phyloP scores from a whole-genome alignment of 306 rosid species.

The Inga leiocalycina region DNA sequence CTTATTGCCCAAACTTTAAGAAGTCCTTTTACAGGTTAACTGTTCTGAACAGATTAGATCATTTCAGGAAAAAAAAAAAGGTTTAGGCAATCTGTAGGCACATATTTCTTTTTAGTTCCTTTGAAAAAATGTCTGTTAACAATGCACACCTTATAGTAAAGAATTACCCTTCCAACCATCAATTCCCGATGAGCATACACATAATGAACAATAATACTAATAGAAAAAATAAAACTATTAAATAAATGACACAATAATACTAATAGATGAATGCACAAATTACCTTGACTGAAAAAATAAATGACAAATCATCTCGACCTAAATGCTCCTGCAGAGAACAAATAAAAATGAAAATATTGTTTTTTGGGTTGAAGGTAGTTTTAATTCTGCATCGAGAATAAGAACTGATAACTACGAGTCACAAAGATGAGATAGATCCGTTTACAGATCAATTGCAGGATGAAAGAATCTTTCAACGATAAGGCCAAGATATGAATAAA shows the following conservation, averaged over 20 bases:
- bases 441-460: background rate
- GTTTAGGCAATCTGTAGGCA: background rate
- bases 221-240: background rate
- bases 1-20: conserved; percentile 5
- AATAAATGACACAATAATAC: background rate
- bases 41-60: background rate
- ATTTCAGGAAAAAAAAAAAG: too few species aligned
- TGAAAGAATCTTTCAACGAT: background rate
- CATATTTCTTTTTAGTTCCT: conserved; percentile 12
- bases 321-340: conserved; percentile 76
- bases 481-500: background rate
- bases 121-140: background rate
- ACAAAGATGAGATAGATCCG: background rate
- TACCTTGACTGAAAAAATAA: conserved; percentile 92
- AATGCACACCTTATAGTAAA: background rate
- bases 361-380: conserved; percentile 27
- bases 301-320: conserved; percentile 85
- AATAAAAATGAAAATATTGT: conserved; percentile 19
- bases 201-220: conserved; percentile 2
- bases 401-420: background rate
- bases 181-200: background rate
- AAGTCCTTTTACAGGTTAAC: conserved; percentile 5
- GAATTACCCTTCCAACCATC: conserved; percentile 2
- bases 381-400: conserved; percentile 18
- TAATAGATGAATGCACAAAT: conserved; percentile 16